Evolutionary conservation across 352 stramenopile genomes (phyloP).

Genomic region (Globisporangium viniferum): DNA sequence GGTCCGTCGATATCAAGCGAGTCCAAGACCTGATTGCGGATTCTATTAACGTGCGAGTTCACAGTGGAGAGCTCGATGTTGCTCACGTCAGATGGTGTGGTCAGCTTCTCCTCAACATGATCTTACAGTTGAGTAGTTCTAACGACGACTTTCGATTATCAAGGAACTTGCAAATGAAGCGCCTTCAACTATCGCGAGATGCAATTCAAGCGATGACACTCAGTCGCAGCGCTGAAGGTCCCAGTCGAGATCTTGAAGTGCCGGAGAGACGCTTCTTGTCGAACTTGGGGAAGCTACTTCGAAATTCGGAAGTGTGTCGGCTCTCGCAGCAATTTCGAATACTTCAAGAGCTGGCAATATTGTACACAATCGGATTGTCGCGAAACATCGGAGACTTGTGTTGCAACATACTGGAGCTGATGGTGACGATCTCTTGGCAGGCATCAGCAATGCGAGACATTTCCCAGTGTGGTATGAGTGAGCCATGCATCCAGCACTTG

Average conservation of each 20-base stretch:
- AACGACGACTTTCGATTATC: neutral
- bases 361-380: conserved; percentile 1
- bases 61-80: conserved; percentile 6
- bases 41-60: conserved; percentile 11
- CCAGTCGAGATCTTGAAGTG: neutral
- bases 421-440: neutral
- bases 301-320: neutral
- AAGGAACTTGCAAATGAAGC: neutral
- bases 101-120: conserved; percentile 4
- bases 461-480: neutral
- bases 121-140: neutral
- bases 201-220: neutral
- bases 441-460: neutral
- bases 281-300: conserved; percentile 5
- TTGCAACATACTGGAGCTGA: neutral
- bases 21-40: conserved; percentile 25
- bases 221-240: neutral
- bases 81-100: neutral
- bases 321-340: neutral
- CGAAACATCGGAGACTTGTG: neutral
- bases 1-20: conserved; percentile 10
- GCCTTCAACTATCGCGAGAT: neutral
- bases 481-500: conserved; percentile 4
- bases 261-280: neutral
- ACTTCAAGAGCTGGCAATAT: neutral